Conservation (phyloP, 2,329 filamentous ascomycete genomes). For the Penicillium digitatum region DNA sequence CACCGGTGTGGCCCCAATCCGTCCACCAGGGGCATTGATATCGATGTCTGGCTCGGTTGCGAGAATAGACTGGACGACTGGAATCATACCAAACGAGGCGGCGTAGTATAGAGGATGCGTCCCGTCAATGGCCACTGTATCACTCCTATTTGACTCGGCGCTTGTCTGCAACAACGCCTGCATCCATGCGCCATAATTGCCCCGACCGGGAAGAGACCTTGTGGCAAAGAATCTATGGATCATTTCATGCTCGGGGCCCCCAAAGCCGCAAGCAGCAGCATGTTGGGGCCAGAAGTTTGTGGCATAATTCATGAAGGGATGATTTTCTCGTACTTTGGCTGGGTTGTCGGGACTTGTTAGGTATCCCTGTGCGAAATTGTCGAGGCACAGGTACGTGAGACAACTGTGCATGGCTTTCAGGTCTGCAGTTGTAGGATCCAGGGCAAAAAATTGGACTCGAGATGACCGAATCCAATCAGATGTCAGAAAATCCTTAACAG, state of each 20-base stretch:
- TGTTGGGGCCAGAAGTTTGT: constrained; percentile 17
- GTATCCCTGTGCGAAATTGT: constrained; percentile 19
- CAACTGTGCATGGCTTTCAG: constrained; percentile 16
- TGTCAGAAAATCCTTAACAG: constrained; percentile 18
- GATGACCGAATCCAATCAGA: constrained; percentile 20
- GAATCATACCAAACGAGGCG: constrained; percentile 18
- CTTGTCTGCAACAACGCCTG: constrained; percentile 8
- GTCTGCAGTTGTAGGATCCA: constrained; percentile 14
- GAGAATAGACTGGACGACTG: constrained; percentile 16
- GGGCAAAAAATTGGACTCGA: constrained; percentile 13
- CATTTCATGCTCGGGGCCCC: neutral
- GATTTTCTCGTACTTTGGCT: neutral
- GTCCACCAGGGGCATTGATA: constrained; percentile 19
- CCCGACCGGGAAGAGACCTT: constrained; percentile 9
- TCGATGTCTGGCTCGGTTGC: constrained; percentile 14
- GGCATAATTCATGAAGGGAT: constrained; percentile 16
- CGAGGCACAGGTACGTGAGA: constrained; percentile 16
- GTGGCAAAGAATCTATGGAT: constrained; percentile 17
- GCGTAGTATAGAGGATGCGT: constrained; percentile 23
- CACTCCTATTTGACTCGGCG: neutral
- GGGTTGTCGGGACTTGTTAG: neutral
- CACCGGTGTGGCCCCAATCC: constrained; percentile 15
- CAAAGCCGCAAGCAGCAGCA: constrained; percentile 5
- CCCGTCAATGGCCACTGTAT: constrained; percentile 4
- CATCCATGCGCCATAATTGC: constrained; percentile 20